Base-by-base conservation (phyloP, 345 rosid species). In the Salix caprea region DNA sequence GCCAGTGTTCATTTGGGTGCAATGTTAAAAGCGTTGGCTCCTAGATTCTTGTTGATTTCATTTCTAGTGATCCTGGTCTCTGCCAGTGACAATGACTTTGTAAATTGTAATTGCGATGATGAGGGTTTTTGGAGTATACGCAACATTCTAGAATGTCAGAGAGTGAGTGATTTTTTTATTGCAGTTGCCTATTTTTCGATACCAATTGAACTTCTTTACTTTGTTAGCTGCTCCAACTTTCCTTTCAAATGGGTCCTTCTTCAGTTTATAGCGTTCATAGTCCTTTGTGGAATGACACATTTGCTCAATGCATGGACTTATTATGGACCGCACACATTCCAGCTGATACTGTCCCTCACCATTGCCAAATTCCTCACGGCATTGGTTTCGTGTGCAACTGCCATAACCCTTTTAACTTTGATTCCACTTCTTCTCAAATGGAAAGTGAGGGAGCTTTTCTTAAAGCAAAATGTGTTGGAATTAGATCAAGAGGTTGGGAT, bases 191-290 rank as follows among this genome's bases (percentile, higher is more conserved):
- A 95, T 82, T 93, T 95, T 82, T 95, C 99, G 1, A 95, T 95
- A 72, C 99, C 99, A 7, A 86, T 95, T 2, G 99, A 95, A 82
- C 89, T 95, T 10, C 93, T 95, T 62, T 95, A 90, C 90, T 95
- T 95, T 76, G 80, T 95, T 76, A 95, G 98, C 84, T 91, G 90
- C 86, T 88, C 99, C 34, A 87, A 90, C 68, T 82, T 95, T 75
- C 99, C 99, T 14, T 95, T 95, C 85, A 95, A 95, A 91, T 95
- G 99, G 99, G 99, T 95, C 52, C 91, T 95, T 14, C 80, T 89
- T 73, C 88, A 90, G 70, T 95, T 95, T 81, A 89, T 95, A 65
- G 94, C 92, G 2, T 95, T 95, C 78, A 95, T 95, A 36, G 98
- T 95, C 71, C 97, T 95, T 64, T 95, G 99, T 79, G 99, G 99